Conservation (phyloP, 257 asterid species). For the Solanum phureja region DNA sequence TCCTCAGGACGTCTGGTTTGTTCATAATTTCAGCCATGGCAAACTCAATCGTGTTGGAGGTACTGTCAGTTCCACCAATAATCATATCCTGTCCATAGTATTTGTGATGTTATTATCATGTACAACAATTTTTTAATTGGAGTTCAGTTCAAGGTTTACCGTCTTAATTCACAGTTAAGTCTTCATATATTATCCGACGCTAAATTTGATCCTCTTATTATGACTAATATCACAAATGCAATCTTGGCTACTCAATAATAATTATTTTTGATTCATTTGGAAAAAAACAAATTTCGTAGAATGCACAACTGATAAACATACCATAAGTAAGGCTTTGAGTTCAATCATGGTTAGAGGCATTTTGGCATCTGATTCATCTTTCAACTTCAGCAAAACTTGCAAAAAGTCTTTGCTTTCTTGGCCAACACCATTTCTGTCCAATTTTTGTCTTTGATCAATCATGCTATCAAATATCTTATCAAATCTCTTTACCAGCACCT, state of each 20-base stretch:
- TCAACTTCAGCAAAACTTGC: constrained; percentile 42
- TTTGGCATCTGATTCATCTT: constrained; percentile 42
- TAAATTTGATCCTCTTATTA: neutral
- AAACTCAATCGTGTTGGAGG: constrained; percentile 51
- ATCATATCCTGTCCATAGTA: constrained; percentile 44
- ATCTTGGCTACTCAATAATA: neutral
- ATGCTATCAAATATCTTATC: constrained; percentile 47
- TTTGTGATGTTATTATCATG: neutral
- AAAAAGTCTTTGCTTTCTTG: constrained; percentile 42
- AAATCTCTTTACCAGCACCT: constrained; percentile 23
- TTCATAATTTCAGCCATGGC: constrained; percentile 63
- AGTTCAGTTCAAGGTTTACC: neutral
- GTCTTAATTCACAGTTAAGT: neutral
- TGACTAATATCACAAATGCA: neutral
- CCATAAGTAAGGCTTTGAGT: constrained; percentile 74
- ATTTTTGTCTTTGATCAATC: constrained; percentile 32
- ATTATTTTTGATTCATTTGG: neutral
- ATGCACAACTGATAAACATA: neutral
- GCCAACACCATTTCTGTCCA: neutral
- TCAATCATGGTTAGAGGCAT: constrained; percentile 43
- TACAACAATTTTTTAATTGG: neutral
- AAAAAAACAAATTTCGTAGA: too few species aligned
- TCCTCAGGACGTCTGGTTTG: constrained; percentile 31
- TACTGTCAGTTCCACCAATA: constrained; percentile 64
- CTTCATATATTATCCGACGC: neutral